Percentiles rank a stretch among this genome's conserved stretches.
Evolutionary conservation across 78 protist species (phyloP).

Genomic region (Dictyostelium capitatum): DNA sequence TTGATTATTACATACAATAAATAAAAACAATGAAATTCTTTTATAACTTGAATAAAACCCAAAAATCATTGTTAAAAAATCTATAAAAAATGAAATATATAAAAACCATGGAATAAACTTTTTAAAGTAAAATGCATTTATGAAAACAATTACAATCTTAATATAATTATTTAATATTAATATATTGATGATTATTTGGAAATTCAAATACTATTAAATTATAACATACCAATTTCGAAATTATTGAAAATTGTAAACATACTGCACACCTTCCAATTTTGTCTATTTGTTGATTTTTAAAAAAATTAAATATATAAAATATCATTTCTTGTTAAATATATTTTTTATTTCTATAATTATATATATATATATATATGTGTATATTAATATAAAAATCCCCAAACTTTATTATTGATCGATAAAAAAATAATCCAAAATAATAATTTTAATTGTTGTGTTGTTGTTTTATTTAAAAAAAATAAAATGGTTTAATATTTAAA

Average conservation of each 20-base stretch:
- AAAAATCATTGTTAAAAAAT: background rate
- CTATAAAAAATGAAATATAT: slow-evolving; percentile 23
- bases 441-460: too few relatives aligned
- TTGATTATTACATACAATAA: slow-evolving; percentile 9
- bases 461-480: background rate
- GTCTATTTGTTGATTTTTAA: background rate
- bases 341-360: too few relatives aligned
- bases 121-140: background rate
- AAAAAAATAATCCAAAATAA: background rate
- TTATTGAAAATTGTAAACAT: background rate
- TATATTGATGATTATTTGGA: too few relatives aligned
- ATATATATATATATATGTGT: too few relatives aligned
- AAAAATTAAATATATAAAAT: background rate
- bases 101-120: slow-evolving; percentile 28
- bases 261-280: background rate
- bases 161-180: too few relatives aligned
- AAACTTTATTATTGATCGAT: too few relatives aligned
- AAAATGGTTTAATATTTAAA: background rate
- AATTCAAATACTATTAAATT: too few relatives aligned
- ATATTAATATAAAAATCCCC: too few relatives aligned
- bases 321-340: background rate
- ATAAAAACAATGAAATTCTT: slow-evolving; percentile 23
- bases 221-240: background rate
- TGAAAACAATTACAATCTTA: background rate
- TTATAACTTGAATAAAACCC: slow-evolving; percentile 25